Conservation (phyloP, 176 grass and related monocot genomes). For the Bonia amplexicaulis region DNA sequence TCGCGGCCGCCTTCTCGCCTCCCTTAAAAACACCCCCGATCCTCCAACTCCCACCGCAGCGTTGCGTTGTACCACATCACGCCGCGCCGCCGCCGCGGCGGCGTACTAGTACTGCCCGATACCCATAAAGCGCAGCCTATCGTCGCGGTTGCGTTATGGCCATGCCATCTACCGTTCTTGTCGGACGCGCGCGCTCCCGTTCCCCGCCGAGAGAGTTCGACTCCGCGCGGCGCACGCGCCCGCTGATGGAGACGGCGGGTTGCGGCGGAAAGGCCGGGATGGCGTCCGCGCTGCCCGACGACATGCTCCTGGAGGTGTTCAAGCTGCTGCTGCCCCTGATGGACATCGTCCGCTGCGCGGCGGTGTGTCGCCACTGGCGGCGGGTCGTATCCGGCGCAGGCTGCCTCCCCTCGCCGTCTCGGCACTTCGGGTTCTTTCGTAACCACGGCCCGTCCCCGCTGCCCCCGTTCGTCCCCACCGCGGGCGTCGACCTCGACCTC, state of each 20-base stretch:
- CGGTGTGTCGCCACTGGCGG: slow-evolving; percentile 38
- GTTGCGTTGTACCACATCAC: neutral
- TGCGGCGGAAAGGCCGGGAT: neutral
- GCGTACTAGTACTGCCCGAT: neutral
- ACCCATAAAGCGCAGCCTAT: neutral
- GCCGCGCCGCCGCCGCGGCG: neutral
- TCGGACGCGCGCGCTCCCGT: slow-evolving; percentile 13
- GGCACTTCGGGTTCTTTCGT: slow-evolving; percentile 38
- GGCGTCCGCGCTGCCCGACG: slow-evolving; percentile 18
- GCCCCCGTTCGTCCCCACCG: slow-evolving; percentile 34
- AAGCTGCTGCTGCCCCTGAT: neutral
- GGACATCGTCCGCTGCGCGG: slow-evolving; percentile 25
- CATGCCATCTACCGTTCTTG: neutral
- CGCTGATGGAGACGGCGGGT: neutral
- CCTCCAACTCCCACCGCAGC: neutral
- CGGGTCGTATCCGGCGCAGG: neutral
- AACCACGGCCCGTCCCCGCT: slow-evolving; percentile 21
- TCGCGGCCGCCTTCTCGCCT: slow-evolving; percentile 26
- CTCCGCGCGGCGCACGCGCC: neutral
- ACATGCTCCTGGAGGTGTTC: slow-evolving; percentile 42
- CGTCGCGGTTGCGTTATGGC: neutral
- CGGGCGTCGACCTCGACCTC: slow-evolving; percentile 1
- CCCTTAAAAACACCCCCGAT: neutral
- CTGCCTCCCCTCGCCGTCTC: slow-evolving; percentile 15
- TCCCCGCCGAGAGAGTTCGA: neutral